Evolutionary conservation across 768 basidiomycete species (phyloP).

Genomic region (Podaxis carcinomalis): DNA sequence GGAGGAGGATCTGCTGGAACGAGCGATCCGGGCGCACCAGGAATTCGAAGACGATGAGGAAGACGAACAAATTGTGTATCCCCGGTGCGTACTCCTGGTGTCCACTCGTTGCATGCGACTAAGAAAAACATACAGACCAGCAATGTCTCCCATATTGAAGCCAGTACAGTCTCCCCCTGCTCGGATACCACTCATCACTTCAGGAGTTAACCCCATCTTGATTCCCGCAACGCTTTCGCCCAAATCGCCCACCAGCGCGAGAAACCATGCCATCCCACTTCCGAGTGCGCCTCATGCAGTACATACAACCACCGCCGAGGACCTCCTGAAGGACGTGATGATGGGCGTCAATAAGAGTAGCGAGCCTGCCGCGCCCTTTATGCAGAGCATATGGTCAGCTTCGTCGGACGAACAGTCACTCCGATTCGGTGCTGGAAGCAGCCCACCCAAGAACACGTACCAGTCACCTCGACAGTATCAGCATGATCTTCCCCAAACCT

Average conservation of each 20-base stretch:
- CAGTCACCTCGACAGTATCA: constrained; percentile 26
- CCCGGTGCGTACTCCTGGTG: constrained; percentile 47
- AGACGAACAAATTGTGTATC: constrained; percentile 70
- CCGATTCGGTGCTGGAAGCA: constrained; percentile 26
- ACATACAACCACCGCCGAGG: constrained; percentile 60
- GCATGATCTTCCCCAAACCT: constrained; percentile 18
- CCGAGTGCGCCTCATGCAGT: constrained; percentile 15
- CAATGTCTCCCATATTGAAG: constrained; percentile 20
- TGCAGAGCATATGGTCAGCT: constrained; percentile 66
- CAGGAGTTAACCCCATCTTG: constrained; percentile 24
- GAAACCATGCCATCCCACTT: constrained; percentile 8
- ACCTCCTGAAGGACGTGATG: constrained; percentile 57
- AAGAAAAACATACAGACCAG: constrained; percentile 17
- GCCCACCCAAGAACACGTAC: constrained; percentile 25
- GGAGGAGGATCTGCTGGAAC: constrained; percentile 78
- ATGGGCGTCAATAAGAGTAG: constrained; percentile 25
- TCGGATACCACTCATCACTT: constrained; percentile 29
- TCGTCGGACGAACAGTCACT: constrained; percentile 44
- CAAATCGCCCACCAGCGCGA: constrained; percentile 27
- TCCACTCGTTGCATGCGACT: neutral
- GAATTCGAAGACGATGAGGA: constrained; percentile 50
- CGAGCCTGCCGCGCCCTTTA: constrained; percentile 19
- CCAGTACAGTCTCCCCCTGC: constrained; percentile 29
- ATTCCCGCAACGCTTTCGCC: constrained; percentile 27
- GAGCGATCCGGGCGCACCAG: constrained; percentile 49